These are phyloP conservation scores for Trametes cubensis DNA, from an alignment of 768 basidiomycete species.

Conservation along the genomic window DNA sequence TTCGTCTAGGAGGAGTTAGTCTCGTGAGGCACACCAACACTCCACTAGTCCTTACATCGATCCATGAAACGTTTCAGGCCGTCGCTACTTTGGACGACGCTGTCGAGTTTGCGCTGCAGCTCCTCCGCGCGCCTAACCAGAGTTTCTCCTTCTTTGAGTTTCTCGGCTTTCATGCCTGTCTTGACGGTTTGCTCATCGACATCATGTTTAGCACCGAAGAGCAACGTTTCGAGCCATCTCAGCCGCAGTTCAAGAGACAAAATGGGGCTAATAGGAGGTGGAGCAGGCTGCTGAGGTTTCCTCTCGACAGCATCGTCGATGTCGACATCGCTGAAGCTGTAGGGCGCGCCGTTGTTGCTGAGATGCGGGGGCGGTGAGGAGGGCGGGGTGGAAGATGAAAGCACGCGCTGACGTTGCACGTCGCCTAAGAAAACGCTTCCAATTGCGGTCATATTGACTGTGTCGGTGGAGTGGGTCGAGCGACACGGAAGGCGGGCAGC, in stretches of 20 bases:
- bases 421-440: constrained; percentile 86
- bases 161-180: constrained; percentile 24
- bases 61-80: constrained; percentile 74
- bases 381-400: constrained; percentile 56
- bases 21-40: not conserved
- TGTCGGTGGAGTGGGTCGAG: not conserved
- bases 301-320: constrained; percentile 21
- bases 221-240: constrained; percentile 78
- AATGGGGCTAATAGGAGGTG: constrained; percentile 56
- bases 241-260: constrained; percentile 76
- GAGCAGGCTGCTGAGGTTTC: constrained; percentile 21
- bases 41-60: constrained; percentile 53
- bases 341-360: constrained; percentile 17
- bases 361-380: constrained; percentile 44
- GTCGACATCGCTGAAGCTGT: constrained; percentile 25
- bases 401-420: constrained; percentile 62
- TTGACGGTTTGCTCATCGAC: constrained; percentile 43
- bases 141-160: constrained; percentile 55
- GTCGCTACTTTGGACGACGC: constrained; percentile 67
- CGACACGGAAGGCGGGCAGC: not conserved
- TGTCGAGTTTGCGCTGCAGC: constrained; percentile 58
- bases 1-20: constrained; percentile 53
- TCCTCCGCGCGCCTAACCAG: constrained; percentile 62
- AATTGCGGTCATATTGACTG: constrained; percentile 50
- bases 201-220: constrained; percentile 63